These are phyloP conservation scores for Scenedesmus sp. DNA, from an alignment of 163 green algal genomes.

Conservation along the genomic window DNA sequence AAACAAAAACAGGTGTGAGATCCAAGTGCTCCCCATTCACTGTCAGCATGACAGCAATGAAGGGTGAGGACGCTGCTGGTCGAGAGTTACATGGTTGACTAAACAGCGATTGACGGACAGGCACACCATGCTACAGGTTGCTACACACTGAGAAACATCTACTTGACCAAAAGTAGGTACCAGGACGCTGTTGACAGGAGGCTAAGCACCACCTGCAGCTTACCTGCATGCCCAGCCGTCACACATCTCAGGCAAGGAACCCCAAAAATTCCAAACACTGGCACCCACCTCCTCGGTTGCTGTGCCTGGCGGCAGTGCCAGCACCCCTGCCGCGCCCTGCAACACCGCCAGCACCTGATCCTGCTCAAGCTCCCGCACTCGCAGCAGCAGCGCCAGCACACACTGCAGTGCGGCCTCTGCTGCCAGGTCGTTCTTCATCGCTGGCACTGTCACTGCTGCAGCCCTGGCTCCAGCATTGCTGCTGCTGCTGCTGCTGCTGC, in stretches of 20 bases:
- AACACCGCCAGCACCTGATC: conserved; percentile 62
- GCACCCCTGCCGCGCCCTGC: conserved; percentile 61
- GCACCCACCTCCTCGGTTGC: conserved; percentile 68
- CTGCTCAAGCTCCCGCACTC: conserved; percentile 49
- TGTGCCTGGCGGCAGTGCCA: conserved; percentile 48
- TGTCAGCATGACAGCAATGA: background rate
- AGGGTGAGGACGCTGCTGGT: too few species aligned
- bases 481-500: background rate
- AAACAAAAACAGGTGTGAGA: background rate
- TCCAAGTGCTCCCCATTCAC: background rate
- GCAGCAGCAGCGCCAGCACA: conserved; percentile 62
- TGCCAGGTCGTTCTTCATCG: conserved; percentile 70
- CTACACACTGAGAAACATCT: too few species aligned
- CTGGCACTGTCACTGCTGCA: conserved; percentile 57
- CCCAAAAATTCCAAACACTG: background rate
- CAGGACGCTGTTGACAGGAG: too few species aligned
- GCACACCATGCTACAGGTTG: too few species aligned
- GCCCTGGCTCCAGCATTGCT: background rate
- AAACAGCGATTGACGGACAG: too few species aligned
- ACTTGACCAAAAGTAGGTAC: too few species aligned
- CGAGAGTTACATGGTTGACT: too few species aligned
- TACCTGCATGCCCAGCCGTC: too few species aligned
- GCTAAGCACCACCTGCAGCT: too few species aligned
- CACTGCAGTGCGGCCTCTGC: conserved; percentile 70
- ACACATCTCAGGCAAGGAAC: too few species aligned